phyloP scores from a whole-genome alignment of 2,329 filamentous ascomycete species.

The Fusarium incarnatum region DNA sequence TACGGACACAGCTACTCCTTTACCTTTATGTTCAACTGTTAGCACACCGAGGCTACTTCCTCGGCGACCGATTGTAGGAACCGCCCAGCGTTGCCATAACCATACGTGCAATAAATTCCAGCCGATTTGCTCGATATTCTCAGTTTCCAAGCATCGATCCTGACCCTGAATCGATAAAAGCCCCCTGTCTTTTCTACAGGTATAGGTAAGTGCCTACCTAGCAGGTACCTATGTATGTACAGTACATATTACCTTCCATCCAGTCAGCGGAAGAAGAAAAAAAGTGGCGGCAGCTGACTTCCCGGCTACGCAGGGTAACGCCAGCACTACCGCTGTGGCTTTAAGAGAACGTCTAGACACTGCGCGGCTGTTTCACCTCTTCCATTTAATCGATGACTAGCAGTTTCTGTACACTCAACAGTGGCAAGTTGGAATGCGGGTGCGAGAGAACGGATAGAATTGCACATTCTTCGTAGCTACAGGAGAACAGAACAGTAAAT shows the following conservation, averaged over 20 bases:
- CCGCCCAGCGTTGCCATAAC: background rate
- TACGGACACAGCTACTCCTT: background rate
- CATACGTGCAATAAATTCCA: background rate
- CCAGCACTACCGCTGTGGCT: background rate
- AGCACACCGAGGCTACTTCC: background rate
- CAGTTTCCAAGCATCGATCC: background rate
- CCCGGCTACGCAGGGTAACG: background rate
- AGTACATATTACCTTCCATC: background rate
- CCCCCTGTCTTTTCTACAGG: background rate
- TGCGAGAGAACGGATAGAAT: background rate
- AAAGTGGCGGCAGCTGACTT: slow-evolving; percentile 3
- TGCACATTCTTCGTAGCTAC: background rate
- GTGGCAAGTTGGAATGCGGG: background rate
- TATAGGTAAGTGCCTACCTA: background rate
- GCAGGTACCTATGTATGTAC: background rate
- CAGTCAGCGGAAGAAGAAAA: background rate
- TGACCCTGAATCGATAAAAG: background rate
- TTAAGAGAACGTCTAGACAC: background rate
- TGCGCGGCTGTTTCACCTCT: background rate
- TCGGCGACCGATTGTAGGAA: background rate
- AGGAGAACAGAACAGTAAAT: background rate
- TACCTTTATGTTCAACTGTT: background rate
- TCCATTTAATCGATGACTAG: background rate
- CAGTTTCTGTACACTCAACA: background rate
- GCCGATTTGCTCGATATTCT: background rate